Evolutionary conservation across 208 protist species (phyloP).

Genomic region (Trypanosoma platydactyli): DNA sequence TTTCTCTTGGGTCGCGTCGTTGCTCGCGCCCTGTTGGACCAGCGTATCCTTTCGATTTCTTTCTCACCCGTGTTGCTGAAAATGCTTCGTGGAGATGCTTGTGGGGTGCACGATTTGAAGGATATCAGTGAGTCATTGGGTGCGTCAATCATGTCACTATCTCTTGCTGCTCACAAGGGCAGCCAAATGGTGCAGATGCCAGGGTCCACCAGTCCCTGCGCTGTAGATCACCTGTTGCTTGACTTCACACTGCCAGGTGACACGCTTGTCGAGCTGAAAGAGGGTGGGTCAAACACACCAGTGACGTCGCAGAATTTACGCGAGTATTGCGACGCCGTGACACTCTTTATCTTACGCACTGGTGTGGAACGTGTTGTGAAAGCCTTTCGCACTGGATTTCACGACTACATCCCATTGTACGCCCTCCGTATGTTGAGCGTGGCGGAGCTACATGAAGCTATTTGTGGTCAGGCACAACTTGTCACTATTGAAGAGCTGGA

Average conservation of each 20-base stretch:
- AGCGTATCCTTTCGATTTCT: conserved; percentile 65
- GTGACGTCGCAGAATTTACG: conserved; percentile 62
- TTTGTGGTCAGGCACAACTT: conserved; percentile 49
- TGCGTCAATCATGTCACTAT: conserved; percentile 48
- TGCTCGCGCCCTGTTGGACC: conserved; percentile 76
- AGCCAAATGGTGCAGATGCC: conserved; percentile 30
- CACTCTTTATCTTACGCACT: conserved; percentile 48
- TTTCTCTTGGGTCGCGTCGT: conserved; percentile 74
- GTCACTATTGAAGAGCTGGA: conserved; percentile 75
- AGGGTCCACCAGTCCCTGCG: conserved; percentile 28
- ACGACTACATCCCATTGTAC: conserved; percentile 74
- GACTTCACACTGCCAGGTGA: conserved; percentile 82
- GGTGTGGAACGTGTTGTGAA: conserved; percentile 57
- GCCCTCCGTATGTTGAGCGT: conserved; percentile 63
- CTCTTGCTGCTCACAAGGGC: conserved; percentile 24
- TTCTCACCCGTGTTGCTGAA: conserved; percentile 72
- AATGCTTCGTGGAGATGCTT: conserved; percentile 73
- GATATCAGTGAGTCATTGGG: conserved; percentile 54
- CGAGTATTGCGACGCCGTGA: conserved; percentile 77
- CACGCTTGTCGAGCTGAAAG: conserved; percentile 52
- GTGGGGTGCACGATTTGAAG: conserved; percentile 66
- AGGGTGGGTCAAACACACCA: conserved; percentile 31
- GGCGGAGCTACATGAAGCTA: conserved; percentile 62
- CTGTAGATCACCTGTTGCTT: conserved; percentile 62
- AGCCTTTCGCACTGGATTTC: conserved; percentile 62